Evolutionary conservation across 73 alveolate genomes (phyloP), one percentile per base, ranked within the genome.

Genomic region (Uronychia binucleata): DNA sequence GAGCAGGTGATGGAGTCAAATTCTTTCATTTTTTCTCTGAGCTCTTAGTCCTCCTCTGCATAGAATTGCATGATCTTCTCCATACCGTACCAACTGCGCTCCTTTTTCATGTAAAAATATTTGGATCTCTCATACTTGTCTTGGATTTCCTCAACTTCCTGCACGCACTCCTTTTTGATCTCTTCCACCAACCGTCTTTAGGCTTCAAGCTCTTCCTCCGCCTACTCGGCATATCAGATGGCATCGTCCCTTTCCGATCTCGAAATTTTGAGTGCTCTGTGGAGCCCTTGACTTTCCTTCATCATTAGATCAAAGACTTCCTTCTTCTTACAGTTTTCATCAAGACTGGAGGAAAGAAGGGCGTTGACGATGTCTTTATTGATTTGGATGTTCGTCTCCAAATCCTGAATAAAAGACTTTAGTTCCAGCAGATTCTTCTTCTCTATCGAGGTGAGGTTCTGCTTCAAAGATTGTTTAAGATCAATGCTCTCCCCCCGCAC

Each of bases 331-430:
- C n/a, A 46, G n/a, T 46, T 11, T 11, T 46, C 67, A 46, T 46
- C 33, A 14, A 1, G 59, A 74, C 31, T 67, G 14, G 77, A 5
- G 28, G 46, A 79, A 31, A 82, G 77, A 14, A 82, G 83, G 33
- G 60, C 31, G 28, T 82, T 82, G 8, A 82, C 74, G 13, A 82
- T 82, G 76, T 82, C 89, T 31, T 82, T 82, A 31, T 82, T 82
- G 1, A 82, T 82, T 67, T 82, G 33, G 67, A 82, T 31, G 28
- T 82, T 82, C 33, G 89, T 82, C 32, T 82, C 89, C 33, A 82
- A 26, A 33, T 82, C 89, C 60, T 74, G 60, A 26, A 82, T 77
- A 31, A 59, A 33, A 8, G 60, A 82, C 75, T 1, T 30, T 1
- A 82, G 77, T 74, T 82, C 31, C 19, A 59, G 46, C 32, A 28